These are phyloP conservation scores for Sequoiadendron giganteum DNA, from an alignment of 75 land plant genomes.

Conservation along the genomic window DNA sequence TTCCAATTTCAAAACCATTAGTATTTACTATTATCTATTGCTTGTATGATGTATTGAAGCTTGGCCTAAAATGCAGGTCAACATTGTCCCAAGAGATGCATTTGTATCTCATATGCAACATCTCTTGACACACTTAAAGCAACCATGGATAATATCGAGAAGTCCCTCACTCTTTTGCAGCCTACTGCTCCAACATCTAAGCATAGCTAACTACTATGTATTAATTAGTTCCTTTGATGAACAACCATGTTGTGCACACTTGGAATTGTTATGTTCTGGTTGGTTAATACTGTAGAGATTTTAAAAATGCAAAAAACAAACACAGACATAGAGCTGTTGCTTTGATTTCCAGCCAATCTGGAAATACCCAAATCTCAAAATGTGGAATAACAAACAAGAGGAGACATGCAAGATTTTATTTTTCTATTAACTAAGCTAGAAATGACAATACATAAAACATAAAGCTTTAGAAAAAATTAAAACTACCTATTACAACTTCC, in stretches of 20 bases:
- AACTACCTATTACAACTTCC: no score
- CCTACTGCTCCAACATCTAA: conserved; percentile 35
- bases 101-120: conserved; percentile 92
- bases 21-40: not conserved
- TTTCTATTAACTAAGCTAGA: no score
- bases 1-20: not conserved
- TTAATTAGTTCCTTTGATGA: not conserved
- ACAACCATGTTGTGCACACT: not conserved
- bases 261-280: not conserved
- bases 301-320: no score
- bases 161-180: conserved; percentile 47
- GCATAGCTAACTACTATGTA: conserved; percentile 7
- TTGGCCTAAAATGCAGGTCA: conserved; percentile 56
- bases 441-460: no score
- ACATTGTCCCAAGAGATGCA: conserved; percentile 94
- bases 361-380: no score
- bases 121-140: conserved; percentile 66
- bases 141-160: conserved; percentile 77
- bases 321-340: no score
- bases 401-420: no score
- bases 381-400: no score
- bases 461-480: no score
- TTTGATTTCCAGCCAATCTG: no score
- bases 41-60: not conserved
- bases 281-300: not conserved